Evolutionary conservation across 352 stramenopile genomes (phyloP).

Genomic region (Globisporangium perplexum): DNA sequence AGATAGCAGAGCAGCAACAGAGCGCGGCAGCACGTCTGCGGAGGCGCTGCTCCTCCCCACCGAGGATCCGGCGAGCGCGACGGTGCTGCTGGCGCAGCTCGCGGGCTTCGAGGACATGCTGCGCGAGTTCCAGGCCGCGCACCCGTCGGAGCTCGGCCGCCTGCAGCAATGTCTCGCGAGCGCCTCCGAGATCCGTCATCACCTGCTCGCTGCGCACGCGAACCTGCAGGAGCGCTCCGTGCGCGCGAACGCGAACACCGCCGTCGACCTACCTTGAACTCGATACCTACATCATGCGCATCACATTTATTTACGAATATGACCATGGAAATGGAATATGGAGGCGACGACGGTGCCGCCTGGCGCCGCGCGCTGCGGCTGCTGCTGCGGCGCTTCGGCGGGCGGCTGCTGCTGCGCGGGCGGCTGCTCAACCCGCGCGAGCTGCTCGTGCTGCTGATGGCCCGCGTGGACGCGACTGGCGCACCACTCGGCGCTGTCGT

Average conservation of each 20-base stretch:
- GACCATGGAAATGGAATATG: too few relatives aligned
- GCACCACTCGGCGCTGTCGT: neutral
- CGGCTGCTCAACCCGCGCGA: constrained; percentile 42
- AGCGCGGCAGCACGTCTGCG: neutral
- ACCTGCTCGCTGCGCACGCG: constrained; percentile 14
- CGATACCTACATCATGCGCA: too few relatives aligned
- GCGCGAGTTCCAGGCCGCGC: constrained; percentile 6
- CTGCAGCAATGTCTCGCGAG: constrained; percentile 14
- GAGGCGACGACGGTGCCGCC: constrained; percentile 1
- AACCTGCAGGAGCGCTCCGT: constrained; percentile 13
- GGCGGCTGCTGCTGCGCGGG: constrained; percentile 21
- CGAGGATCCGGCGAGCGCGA: neutral
- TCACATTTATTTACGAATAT: too few relatives aligned
- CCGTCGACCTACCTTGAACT: too few relatives aligned
- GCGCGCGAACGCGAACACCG: constrained; percentile 2
- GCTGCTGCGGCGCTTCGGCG: constrained; percentile 25
- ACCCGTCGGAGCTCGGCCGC: constrained; percentile 3
- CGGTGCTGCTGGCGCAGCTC: constrained; percentile 4
- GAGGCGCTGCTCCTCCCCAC: neutral
- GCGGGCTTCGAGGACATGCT: constrained; percentile 8
- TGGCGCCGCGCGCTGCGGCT: constrained; percentile 13
- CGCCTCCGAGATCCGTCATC: constrained; percentile 9
- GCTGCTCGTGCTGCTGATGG: constrained; percentile 25
- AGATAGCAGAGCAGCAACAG: neutral
- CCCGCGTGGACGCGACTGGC: neutral